Evolutionary conservation across 2,329 filamentous ascomycete genomes (phyloP), one percentile per base, ranked within the genome.

Genomic region (Monosporascus ibericus): DNA sequence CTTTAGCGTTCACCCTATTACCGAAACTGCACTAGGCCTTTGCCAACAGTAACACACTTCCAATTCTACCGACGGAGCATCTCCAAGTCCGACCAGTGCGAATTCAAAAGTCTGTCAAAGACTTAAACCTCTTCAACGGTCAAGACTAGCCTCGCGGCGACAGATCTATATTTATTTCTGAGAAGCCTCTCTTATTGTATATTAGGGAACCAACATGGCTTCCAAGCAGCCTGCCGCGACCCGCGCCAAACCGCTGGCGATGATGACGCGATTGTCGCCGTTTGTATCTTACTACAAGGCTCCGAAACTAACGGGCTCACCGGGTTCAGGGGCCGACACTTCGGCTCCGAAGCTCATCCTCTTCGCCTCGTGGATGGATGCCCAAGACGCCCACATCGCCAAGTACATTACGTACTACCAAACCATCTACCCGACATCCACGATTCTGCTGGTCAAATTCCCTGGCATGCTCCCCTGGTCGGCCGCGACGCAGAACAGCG

Each of bases 391-490:
- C 6, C 76, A 81, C 60, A 73, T 81, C 44, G 70, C 71, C 57
- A 81, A 81, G 58, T 81, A 81, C 61, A 68, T 77, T 27, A 59
- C 68, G 4, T 65, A 68, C 25, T 74, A 80, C 61, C 75, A 74
- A 55, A 52, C 58, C 5, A 60, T 72, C 18, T 79, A 74, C 61
- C 76, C 77, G 1, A 62, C 63, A 5, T 68, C 77, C 4, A 63
- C 66, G 34, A 73, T 81, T 49, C 66, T 82, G 30, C 68, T 81
- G 25, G 59, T 78, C 57, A 72, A 72, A 46, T 73, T 72, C 57
- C 64, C 70, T 38, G 59, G 70, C 36, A 58, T 60, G 36, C 68
- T 75, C 50, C 62, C 72, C 24, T 62, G 73, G 48, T 69, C 64
- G 37, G 62, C 62, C 8, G 61, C 61, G 18, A 59, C 62, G 14